Conservation (phyloP, 139 green algal species). For the Trebouxia sp. region DNA sequence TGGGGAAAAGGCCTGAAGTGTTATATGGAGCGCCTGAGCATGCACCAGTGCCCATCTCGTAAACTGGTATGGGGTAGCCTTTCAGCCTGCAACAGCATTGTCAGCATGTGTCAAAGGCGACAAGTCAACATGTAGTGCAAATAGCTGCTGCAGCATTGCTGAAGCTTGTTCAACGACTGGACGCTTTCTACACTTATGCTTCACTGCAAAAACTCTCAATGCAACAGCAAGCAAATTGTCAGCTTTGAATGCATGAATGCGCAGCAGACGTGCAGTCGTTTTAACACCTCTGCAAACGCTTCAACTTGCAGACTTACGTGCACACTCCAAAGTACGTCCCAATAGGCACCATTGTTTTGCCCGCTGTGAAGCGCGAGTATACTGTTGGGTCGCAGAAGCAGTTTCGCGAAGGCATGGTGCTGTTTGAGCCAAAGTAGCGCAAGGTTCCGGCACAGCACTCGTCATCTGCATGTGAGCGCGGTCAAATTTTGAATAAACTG, state of each 20-base stretch:
- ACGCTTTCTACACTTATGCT: too few relatives aligned
- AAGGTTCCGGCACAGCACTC: background rate
- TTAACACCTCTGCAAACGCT: too few relatives aligned
- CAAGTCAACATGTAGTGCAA: too few relatives aligned
- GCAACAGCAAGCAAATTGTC: too few relatives aligned
- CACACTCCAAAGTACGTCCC: background rate
- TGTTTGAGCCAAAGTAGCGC: background rate
- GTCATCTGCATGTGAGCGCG: background rate
- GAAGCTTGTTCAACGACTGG: too few relatives aligned
- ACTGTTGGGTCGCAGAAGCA: constrained; percentile 1
- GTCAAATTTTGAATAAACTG: too few relatives aligned
- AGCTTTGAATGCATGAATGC: too few relatives aligned
- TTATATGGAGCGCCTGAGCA: constrained; percentile 16
- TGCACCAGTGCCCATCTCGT: background rate
- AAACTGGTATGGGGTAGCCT: background rate
- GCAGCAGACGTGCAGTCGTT: too few relatives aligned
- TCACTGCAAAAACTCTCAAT: too few relatives aligned
- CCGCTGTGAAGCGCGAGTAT: background rate
- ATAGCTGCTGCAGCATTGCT: too few relatives aligned
- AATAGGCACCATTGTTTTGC: background rate
- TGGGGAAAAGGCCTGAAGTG: background rate
- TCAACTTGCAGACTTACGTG: background rate
- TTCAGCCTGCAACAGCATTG: background rate
- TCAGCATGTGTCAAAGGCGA: too few relatives aligned
- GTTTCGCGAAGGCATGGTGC: background rate